These are phyloP conservation scores for Colletotrichum viniferum DNA, from an alignment of 2,329 filamentous ascomycete species.

Conservation along the genomic window DNA sequence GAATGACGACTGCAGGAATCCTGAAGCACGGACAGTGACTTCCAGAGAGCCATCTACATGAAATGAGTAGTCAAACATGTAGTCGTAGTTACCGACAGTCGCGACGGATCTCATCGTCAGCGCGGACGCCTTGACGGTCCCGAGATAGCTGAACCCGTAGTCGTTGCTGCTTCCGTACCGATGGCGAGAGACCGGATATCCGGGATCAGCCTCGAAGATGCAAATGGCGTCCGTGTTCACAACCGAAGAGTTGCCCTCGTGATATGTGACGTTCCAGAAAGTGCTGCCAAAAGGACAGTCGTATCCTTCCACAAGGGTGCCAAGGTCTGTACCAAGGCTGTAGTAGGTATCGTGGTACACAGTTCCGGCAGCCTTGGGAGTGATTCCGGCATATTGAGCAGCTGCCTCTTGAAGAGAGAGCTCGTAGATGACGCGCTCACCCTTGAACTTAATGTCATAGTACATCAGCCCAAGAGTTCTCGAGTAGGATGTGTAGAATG, in stretches of 20 bases:
- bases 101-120: constrained; percentile 26
- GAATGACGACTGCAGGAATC: constrained; percentile 38
- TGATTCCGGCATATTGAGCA: constrained; percentile 54
- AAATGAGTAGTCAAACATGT: constrained; percentile 41
- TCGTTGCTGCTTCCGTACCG: constrained; percentile 26
- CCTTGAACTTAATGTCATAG: constrained; percentile 55
- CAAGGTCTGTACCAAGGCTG: constrained; percentile 37
- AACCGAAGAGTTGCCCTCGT: constrained; percentile 32
- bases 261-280: constrained; percentile 37
- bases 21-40: constrained; percentile 42
- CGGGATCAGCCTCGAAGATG: constrained; percentile 42
- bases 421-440: constrained; percentile 56
- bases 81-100: constrained; percentile 48
- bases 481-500: constrained; percentile 52
- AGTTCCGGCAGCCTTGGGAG: constrained; percentile 46
- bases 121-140: constrained; percentile 35
- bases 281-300: constrained; percentile 45
- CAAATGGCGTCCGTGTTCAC: constrained; percentile 38
- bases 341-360: constrained; percentile 47
- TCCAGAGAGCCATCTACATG: constrained; percentile 41
- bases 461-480: constrained; percentile 49
- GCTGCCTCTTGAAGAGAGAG: constrained; percentile 57
- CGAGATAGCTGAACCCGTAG: constrained; percentile 33
- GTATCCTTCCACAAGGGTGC: constrained; percentile 43
- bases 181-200: constrained; percentile 40